These are phyloP conservation scores for Carpinus viminea DNA, from an alignment of 306 rosid species.

Conservation along the genomic window DNA sequence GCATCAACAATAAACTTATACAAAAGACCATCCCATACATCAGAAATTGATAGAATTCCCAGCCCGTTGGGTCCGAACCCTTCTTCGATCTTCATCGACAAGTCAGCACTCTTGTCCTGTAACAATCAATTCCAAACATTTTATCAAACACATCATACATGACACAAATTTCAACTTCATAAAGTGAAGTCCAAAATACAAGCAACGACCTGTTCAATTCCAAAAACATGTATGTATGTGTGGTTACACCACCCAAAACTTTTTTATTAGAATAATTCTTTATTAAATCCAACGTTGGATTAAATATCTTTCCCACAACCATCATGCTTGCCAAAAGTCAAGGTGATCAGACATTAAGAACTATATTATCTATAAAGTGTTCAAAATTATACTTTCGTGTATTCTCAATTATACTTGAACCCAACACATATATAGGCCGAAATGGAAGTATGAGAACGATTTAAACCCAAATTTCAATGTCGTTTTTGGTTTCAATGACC, in stretches of 20 bases:
- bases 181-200: background rate
- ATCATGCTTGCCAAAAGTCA: background rate
- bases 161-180: background rate
- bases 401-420: background rate
- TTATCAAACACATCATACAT: slow-evolving; percentile 1
- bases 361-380: background rate
- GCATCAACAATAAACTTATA: slow-evolving; percentile 10
- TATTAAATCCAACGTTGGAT: background rate
- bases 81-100: slow-evolving; percentile 75
- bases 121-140: slow-evolving; percentile 18
- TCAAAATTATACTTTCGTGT: too few species aligned
- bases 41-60: slow-evolving; percentile 71
- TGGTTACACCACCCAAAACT: background rate
- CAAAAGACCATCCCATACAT: slow-evolving; percentile 45
- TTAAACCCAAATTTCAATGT: background rate
- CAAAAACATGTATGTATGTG: background rate
- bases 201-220: background rate
- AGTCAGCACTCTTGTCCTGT: slow-evolving; percentile 68
- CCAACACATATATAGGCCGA: background rate
- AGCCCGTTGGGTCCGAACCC: slow-evolving; percentile 81
- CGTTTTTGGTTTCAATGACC: background rate
- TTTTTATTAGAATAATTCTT: background rate
- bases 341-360: background rate
- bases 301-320: too few species aligned
- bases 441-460: background rate